Base-by-base conservation (phyloP, 352 stramenopile genomes). In the Globisporangium solare region DNA sequence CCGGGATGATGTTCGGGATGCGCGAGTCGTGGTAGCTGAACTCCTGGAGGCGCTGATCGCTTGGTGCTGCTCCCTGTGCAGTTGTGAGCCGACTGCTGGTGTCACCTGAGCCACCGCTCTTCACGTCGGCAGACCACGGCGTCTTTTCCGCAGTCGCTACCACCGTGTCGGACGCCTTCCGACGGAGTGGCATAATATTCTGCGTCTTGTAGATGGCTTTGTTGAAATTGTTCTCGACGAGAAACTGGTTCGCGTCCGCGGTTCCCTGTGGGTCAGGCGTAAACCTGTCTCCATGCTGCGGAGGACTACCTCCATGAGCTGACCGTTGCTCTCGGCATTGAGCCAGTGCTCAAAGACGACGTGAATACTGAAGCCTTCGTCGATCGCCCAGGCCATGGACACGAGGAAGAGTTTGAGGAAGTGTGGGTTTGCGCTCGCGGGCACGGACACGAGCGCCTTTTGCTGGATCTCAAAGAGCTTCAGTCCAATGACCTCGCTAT, bases 391-490 rank as follows among this genome's bases (percentile, higher is more conserved):
- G 14, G 75, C 62, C 22, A 92, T 27, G 20, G 64, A 67, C 1
- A 58, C 58, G 15, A 94, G 73, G 21, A 92, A 75, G 13, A 75
- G 74, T 57, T 90, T 86, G 35, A 94, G 57, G 48, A 89, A 92
- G 31, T 83, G 65, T 3, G 83, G 72, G 46, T 62, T 85, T 14
- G 74, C 59, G 18, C 71, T 76, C 35, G 78, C 71, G 8, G 68
- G 61, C 31, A 91, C 58, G 5, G 75, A 79, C 6, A 83, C 71
- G 51, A 91, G 74, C 13, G 83, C 83, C 39, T 79, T 84, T 56
- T 90, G 75, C 55, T 94, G 83, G 12, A 91, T 76, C 49, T 92
- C 76, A 49, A 91, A 89, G 17, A 94, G 68, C 53, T 88, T 76
- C 12, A 94, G 47, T 0, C 70, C 66, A n/a, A 13, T 0, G 2